phyloP scores from a whole-genome alignment of 192 early-diverging fungal species.

The Coemansia sp. region DNA sequence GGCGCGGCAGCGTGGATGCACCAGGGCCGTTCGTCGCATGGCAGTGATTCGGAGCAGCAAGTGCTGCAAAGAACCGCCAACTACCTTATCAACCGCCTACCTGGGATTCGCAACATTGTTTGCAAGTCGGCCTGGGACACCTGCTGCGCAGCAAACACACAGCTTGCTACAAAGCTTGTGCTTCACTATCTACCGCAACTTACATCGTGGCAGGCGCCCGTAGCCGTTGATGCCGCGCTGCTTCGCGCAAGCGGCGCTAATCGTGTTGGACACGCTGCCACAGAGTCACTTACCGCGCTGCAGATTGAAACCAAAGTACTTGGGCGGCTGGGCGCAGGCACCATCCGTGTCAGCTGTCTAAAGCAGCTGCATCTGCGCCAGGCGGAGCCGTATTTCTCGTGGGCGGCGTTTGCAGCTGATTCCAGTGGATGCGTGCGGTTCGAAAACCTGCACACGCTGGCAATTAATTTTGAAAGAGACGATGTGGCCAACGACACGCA shows the following conservation, averaged over 20 bases:
- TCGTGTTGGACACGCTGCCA: not conserved
- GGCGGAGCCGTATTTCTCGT: conserved; percentile 37
- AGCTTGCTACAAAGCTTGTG: conserved; percentile 11
- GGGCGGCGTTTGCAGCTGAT: conserved; percentile 19
- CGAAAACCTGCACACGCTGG: conserved; percentile 15
- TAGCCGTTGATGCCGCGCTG: not conserved
- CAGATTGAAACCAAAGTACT: conserved; percentile 26
- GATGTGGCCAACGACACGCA: conserved; percentile 30
- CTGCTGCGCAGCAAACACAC: conserved; percentile 16
- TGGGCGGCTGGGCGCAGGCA: not conserved
- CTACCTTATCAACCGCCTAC: not conserved
- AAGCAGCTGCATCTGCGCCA: conserved; percentile 20
- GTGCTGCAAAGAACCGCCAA: not conserved
- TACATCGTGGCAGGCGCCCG: not conserved
- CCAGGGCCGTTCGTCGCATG: not conserved
- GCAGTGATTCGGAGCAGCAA: not conserved
- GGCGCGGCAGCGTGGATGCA: conserved; percentile 8
- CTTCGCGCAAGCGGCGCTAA: not conserved
- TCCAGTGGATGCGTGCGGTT: conserved; percentile 5
- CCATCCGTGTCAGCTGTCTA: conserved; percentile 9
- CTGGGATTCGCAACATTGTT: conserved; percentile 1
- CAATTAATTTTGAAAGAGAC: conserved; percentile 37
- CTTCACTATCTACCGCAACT: conserved; percentile 10
- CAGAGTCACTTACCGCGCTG: conserved; percentile 11
- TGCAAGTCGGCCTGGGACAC: conserved; percentile 22